Conservation (phyloP, 805 yeast species). For the Wilhelminamyces savonicus region DNA sequence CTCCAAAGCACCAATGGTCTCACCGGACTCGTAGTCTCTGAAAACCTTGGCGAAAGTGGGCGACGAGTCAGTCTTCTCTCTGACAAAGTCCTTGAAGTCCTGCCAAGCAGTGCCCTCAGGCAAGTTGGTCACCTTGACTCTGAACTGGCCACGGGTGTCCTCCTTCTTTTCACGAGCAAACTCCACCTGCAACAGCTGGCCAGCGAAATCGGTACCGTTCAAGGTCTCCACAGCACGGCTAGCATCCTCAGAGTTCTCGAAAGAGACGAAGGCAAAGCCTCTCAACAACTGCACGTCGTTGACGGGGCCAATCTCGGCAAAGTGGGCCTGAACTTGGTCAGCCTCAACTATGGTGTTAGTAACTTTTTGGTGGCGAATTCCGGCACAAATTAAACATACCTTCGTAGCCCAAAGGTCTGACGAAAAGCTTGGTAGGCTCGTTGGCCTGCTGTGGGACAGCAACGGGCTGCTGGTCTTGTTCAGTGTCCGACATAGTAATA, state of each 20-base stretch:
- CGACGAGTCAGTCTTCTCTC: constrained; percentile 61
- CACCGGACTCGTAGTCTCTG: constrained; percentile 43
- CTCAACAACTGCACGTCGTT: constrained; percentile 65
- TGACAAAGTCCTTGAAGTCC: constrained; percentile 83
- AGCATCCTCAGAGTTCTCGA: constrained; percentile 55
- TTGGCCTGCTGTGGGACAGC: too few species aligned
- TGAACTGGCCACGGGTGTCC: constrained; percentile 64
- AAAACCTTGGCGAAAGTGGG: constrained; percentile 55
- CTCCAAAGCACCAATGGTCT: constrained; percentile 47
- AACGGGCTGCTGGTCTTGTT: too few species aligned
- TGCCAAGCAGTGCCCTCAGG: constrained; percentile 83
- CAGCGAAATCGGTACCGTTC: constrained; percentile 41
- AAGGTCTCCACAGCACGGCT: constrained; percentile 43
- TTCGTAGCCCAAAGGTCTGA: constrained; percentile 58
- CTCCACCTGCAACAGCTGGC: constrained; percentile 46
- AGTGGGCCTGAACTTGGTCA: constrained; percentile 64
- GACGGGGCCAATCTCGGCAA: constrained; percentile 60
- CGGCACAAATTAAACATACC: constrained; percentile 14
- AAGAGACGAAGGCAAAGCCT: constrained; percentile 89
- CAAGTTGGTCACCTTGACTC: constrained; percentile 63
- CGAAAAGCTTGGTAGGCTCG: constrained; percentile 32
- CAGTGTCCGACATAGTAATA: too few species aligned
- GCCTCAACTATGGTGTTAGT: constrained; percentile 24
- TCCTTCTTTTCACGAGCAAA: constrained; percentile 50
- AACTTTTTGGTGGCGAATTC: neutral